phyloP scores from a whole-genome alignment of 306 rosid genomes.

The Lathyrus aphaca region DNA sequence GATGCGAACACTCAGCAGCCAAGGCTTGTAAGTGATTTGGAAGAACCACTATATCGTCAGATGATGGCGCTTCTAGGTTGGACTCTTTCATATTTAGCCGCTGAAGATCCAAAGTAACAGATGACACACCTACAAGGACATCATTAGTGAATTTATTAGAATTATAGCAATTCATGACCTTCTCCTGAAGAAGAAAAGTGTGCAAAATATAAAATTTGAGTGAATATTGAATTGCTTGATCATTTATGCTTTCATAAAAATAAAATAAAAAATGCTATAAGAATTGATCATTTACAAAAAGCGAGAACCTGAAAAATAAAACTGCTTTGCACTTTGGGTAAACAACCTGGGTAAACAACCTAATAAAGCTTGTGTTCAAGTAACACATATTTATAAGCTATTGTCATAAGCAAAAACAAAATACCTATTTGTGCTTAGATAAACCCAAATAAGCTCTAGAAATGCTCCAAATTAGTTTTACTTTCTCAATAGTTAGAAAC shows the following conservation, averaged over 20 bases:
- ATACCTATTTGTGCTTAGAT: not conserved
- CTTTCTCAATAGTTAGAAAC: not conserved
- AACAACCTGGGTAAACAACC: not conserved
- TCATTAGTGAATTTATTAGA: constrained; percentile 34
- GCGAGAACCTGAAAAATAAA: not conserved
- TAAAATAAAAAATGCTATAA: not conserved
- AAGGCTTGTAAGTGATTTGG: constrained; percentile 62
- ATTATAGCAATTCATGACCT: constrained; percentile 27
- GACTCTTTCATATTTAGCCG: constrained; percentile 46
- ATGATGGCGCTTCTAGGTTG: constrained; percentile 27
- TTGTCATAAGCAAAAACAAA: not conserved
- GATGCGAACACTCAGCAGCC: constrained; percentile 66
- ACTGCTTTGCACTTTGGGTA: not conserved
- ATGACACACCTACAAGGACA: constrained; percentile 45
- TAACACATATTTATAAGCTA: not conserved
- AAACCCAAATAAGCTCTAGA: not conserved
- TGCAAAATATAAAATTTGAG: not conserved
- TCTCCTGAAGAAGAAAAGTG: constrained; percentile 18
- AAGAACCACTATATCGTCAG: constrained; percentile 54
- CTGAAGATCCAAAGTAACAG: constrained; percentile 50
- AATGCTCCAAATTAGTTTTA: not conserved
- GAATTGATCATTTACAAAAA: not conserved
- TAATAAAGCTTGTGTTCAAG: not conserved
- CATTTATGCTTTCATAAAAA: not conserved
- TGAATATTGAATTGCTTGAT: constrained; percentile 4